Conservation (phyloP, 208 protist genomes). For the Trypanosomatidae sp. region DNA sequence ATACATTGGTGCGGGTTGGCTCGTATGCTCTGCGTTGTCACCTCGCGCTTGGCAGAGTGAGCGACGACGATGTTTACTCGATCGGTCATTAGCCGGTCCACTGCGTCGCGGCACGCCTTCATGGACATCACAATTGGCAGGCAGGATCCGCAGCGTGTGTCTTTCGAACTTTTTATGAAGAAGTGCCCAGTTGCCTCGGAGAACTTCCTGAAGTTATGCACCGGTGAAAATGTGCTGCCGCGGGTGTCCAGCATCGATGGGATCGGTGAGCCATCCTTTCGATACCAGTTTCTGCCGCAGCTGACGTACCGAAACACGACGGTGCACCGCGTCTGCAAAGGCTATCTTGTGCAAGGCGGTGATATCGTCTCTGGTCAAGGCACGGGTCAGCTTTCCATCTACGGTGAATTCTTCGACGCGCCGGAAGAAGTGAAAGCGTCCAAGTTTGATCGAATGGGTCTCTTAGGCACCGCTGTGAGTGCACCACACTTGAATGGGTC, state of each 20-base stretch:
- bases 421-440: slow-evolving; percentile 94
- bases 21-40: background rate
- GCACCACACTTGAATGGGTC: slow-evolving; percentile 96
- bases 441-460: slow-evolving; percentile 77
- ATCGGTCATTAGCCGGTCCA: slow-evolving; percentile 24
- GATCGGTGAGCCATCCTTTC: slow-evolving; percentile 65
- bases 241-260: slow-evolving; percentile 52
- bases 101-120: slow-evolving; percentile 45
- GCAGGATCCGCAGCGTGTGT: slow-evolving; percentile 51
- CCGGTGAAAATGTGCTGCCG: slow-evolving; percentile 77
- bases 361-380: slow-evolving; percentile 88
- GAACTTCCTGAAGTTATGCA: slow-evolving; percentile 92
- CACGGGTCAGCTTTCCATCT: slow-evolving; percentile 96
- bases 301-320: slow-evolving; percentile 89
- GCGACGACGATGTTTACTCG: slow-evolving; percentile 41
- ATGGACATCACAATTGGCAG: slow-evolving; percentile 79
- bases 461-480: slow-evolving; percentile 98
- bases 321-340: slow-evolving; percentile 93
- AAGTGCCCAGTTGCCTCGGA: slow-evolving; percentile 74
- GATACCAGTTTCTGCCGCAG: slow-evolving; percentile 79
- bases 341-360: slow-evolving; percentile 93
- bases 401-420: slow-evolving; percentile 94
- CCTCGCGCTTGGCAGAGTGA: background rate
- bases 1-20: background rate
- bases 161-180: slow-evolving; percentile 79